Base-by-base conservation (phyloP, 2,329 filamentous ascomycete species). In the Colletotrichum siamense region DNA sequence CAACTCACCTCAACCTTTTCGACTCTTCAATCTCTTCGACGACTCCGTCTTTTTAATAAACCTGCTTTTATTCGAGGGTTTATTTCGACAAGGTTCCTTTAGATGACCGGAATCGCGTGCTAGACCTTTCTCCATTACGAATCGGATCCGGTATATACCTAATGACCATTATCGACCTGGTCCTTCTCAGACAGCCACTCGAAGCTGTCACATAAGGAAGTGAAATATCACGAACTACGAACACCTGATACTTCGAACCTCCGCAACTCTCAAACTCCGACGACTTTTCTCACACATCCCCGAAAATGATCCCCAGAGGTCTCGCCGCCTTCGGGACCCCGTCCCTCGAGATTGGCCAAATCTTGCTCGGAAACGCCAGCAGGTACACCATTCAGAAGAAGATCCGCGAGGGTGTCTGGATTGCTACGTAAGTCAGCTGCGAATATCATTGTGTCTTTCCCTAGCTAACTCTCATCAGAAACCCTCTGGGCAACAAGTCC, bases 331-430 rank as follows among this genome's bases (percentile, higher is more conserved):
- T 76, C 59, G 74, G 74, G 44, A 76, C 74, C 6, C 74, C 74
- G 59, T 73, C 74, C 70, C 70, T 76, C 28, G 74, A 76, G 49
- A 76, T 76, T 44, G 74, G 74, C 30, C 74, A 76, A 70, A 76
- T 76, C 49, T 28, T 76, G 7, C 74, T 76, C 22, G 74, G 74
- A 52, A 76, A 76, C 10, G 74, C 74, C 18, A 76, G 59, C 70
- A 66, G 74, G 12, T 76, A 76, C 74, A 76, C 74, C 15, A 76
- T 76, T n/a, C 74, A 76, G 65, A 76, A 76, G 70, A 76, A 76
- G 59, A 76, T 76, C n/a, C 74, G 74, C 62, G 74, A 76, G 55
- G 74, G 74, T 24, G 74, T 76, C 3, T 76, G 74, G 74, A 76
- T 76, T 8, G 74, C 74, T 28, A 76, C 74, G 74, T 76, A 62